Evolutionary conservation across 495 filamentous ascomycete species (phyloP).

Genomic region (Pseudevernia furfuracea): DNA sequence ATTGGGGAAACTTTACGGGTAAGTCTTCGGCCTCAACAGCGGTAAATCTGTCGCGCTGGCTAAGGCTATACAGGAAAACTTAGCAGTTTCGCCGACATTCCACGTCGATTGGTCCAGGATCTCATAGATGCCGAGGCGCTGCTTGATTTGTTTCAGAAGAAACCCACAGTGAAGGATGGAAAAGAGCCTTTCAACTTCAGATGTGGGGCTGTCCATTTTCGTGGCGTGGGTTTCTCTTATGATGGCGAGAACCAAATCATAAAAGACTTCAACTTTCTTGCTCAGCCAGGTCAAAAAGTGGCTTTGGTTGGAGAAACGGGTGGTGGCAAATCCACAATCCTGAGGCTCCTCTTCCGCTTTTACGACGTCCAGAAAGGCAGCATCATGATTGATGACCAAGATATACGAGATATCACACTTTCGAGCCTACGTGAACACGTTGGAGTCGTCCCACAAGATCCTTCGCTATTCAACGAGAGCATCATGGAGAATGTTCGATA

Average conservation of each 20-base stretch:
- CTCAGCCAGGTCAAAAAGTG: constrained; percentile 45
- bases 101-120: constrained; percentile 50
- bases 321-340: constrained; percentile 52
- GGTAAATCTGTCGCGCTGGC: too few species aligned
- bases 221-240: constrained; percentile 44
- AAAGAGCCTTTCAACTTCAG: constrained; percentile 49
- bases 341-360: constrained; percentile 51
- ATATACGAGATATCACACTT: constrained; percentile 45
- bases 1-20: constrained; percentile 54
- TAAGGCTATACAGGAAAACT: constrained; percentile 12
- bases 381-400: constrained; percentile 47
- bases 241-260: constrained; percentile 44
- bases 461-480: constrained; percentile 47
- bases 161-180: constrained; percentile 52
- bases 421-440: constrained; percentile 48
- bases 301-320: constrained; percentile 58
- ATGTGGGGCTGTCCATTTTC: constrained; percentile 44
- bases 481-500: constrained; percentile 41
- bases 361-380: constrained; percentile 39
- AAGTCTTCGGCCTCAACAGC: too few species aligned
- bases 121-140: constrained; percentile 66
- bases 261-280: constrained; percentile 43
- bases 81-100: constrained; percentile 31
- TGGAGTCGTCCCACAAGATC: constrained; percentile 56
- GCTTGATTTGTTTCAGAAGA: constrained; percentile 60